phyloP scores from a whole-genome alignment of 768 basidiomycete species.

The Tulasnella sp. region DNA sequence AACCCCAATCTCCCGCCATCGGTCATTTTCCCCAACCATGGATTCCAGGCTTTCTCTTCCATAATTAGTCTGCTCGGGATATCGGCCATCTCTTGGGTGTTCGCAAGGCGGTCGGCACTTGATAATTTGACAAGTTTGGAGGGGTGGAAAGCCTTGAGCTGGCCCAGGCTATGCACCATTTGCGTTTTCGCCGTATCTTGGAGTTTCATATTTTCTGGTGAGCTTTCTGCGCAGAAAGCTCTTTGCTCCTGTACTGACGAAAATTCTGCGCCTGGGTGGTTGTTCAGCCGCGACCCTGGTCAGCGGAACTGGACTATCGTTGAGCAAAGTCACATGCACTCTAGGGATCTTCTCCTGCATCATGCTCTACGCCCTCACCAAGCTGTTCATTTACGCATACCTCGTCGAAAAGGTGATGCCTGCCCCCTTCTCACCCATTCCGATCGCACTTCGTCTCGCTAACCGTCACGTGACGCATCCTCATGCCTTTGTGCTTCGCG shows the following conservation, averaged over 20 bases:
- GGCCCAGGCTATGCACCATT: conserved; percentile 33
- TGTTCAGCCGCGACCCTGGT: conserved; percentile 33
- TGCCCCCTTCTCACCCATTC: not conserved
- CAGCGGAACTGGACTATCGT: conserved; percentile 35
- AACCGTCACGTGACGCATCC: not conserved
- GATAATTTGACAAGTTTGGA: conserved; percentile 25
- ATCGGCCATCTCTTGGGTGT: conserved; percentile 27
- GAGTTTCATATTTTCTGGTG: conserved; percentile 33
- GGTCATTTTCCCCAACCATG: conserved; percentile 5
- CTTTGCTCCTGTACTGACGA: not conserved
- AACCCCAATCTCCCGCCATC: not conserved
- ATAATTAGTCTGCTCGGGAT: conserved; percentile 18
- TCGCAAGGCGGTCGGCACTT: conserved; percentile 30
- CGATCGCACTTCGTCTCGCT: not conserved
- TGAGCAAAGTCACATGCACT: conserved; percentile 28
- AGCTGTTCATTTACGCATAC: conserved; percentile 39
- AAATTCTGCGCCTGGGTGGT: not conserved
- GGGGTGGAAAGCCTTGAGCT: conserved; percentile 22
- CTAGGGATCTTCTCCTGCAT: conserved; percentile 37
- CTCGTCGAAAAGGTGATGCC: conserved; percentile 23
- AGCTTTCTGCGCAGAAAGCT: conserved; percentile 14
- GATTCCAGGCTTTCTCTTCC: not conserved
- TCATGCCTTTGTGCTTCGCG: not conserved
- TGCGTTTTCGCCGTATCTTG: conserved; percentile 35
- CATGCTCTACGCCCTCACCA: conserved; percentile 27